Evolutionary conservation across 208 protist species (phyloP).

Genomic region (Crithidia fasciculata): DNA sequence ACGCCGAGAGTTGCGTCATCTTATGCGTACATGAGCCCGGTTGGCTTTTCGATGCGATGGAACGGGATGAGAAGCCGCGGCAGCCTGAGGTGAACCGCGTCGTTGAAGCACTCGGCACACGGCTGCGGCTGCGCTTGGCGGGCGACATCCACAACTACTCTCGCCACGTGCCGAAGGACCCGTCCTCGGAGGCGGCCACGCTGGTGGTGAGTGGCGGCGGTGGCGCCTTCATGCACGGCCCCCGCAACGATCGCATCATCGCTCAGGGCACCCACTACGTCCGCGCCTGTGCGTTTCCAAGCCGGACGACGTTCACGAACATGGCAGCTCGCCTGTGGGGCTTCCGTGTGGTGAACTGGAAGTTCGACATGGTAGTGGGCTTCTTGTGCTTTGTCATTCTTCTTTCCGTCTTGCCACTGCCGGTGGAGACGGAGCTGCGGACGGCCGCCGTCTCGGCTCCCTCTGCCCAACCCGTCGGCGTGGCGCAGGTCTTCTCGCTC

Average conservation of each 20-base stretch:
- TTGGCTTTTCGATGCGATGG: constrained; percentile 81
- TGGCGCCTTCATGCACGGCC: constrained; percentile 84
- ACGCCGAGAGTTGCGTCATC: constrained; percentile 76
- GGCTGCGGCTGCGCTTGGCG: constrained; percentile 63
- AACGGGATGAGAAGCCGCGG: constrained; percentile 34
- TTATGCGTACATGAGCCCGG: constrained; percentile 70
- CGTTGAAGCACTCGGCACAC: constrained; percentile 60
- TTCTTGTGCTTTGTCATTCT: constrained; percentile 72
- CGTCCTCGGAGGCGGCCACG: constrained; percentile 59
- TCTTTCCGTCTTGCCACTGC: constrained; percentile 63
- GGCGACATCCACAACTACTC: constrained; percentile 93
- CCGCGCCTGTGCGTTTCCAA: constrained; percentile 63
- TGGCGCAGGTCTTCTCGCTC: constrained; percentile 34
- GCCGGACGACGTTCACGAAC: constrained; percentile 61
- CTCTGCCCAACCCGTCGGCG: background rate
- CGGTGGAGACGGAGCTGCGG: constrained; percentile 25
- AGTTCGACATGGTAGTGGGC: constrained; percentile 84
- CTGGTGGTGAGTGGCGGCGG: constrained; percentile 86
- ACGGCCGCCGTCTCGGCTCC: constrained; percentile 15
- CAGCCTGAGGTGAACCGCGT: constrained; percentile 69
- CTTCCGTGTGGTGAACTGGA: constrained; percentile 87
- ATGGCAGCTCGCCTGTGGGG: constrained; percentile 68
- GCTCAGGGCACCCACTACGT: constrained; percentile 68
- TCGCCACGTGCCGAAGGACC: constrained; percentile 61
- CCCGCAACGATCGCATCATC: constrained; percentile 59